Percentiles rank a stretch among this genome's conserved stretches.
Evolutionary conservation across 1,139 yeast genomes (phyloP).

Genomic region (Trichomonascaceae sp.): DNA sequence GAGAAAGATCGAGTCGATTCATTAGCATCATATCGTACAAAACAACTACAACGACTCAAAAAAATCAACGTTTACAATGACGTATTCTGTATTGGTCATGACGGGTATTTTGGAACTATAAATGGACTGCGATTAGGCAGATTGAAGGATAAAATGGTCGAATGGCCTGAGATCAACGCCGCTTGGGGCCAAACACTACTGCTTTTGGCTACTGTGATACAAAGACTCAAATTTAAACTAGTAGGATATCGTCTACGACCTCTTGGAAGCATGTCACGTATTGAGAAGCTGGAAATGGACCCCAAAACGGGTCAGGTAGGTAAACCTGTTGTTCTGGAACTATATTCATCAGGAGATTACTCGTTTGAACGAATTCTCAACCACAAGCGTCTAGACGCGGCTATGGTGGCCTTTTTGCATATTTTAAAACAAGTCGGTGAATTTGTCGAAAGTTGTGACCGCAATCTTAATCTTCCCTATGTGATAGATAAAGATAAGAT

Average conservation of each 20-base stretch:
- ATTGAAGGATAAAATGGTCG: slow-evolving; percentile 48
- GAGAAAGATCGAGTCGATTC: slow-evolving; percentile 59
- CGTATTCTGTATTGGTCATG: slow-evolving; percentile 74
- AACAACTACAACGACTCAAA: slow-evolving; percentile 63
- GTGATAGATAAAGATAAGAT: slow-evolving; percentile 57
- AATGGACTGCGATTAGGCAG: slow-evolving; percentile 78
- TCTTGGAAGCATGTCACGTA: slow-evolving; percentile 76
- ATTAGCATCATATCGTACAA: slow-evolving; percentile 53
- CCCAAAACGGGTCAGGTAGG: slow-evolving; percentile 31
- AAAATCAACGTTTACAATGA: slow-evolving; percentile 75
- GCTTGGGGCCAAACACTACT: slow-evolving; percentile 84
- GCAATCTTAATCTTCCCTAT: slow-evolving; percentile 68
- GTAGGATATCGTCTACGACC: slow-evolving; percentile 65
- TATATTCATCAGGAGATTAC: slow-evolving; percentile 61
- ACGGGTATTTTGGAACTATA: slow-evolving; percentile 80
- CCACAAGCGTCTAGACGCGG: slow-evolving; percentile 64
- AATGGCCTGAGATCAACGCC: slow-evolving; percentile 90
- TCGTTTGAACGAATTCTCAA: slow-evolving; percentile 63
- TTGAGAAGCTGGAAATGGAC: slow-evolving; percentile 51
- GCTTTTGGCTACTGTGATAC: slow-evolving; percentile 57
- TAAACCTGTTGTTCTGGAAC: slow-evolving; percentile 37
- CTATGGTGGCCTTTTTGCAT: slow-evolving; percentile 70
- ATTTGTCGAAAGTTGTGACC: slow-evolving; percentile 44
- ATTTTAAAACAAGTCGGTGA: slow-evolving; percentile 53
- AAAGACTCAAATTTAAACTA: slow-evolving; percentile 51